Conservation (phyloP, 2,329 filamentous ascomycete species). For the Colletotrichum horii region DNA sequence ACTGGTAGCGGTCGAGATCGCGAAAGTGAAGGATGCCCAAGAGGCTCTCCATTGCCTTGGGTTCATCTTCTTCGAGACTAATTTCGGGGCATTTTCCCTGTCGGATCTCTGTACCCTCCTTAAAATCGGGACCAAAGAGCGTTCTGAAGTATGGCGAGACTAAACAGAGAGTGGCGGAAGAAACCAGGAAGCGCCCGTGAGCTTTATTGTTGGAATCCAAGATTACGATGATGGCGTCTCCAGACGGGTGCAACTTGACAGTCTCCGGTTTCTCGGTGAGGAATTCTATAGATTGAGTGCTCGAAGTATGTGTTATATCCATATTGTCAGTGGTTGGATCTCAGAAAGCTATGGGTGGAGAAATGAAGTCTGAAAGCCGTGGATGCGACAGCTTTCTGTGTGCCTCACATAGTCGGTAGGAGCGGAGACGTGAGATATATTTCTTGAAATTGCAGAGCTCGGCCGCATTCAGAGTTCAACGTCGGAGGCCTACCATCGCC, state of each 20-base stretch:
- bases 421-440: too few species aligned
- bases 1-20: neutral
- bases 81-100: neutral
- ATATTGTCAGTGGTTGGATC: neutral
- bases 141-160: neutral
- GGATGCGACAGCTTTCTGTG: too few species aligned
- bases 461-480: too few species aligned
- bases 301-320: neutral
- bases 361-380: too few species aligned
- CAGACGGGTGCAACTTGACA: neutral
- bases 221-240: neutral
- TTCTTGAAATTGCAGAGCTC: too few species aligned
- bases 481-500: too few species aligned
- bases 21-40: neutral
- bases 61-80: neutral
- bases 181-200: neutral
- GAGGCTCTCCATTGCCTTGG: neutral
- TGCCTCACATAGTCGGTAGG: too few species aligned
- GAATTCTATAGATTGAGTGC: neutral
- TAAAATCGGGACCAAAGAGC: neutral
- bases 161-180: neutral
- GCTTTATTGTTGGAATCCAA: too few species aligned
- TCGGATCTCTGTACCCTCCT: neutral
- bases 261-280: fast-evolving
- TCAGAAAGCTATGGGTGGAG: too few species aligned